Conservation (phyloP, 768 basidiomycete species). For the Strobilomyces dryophilus region DNA sequence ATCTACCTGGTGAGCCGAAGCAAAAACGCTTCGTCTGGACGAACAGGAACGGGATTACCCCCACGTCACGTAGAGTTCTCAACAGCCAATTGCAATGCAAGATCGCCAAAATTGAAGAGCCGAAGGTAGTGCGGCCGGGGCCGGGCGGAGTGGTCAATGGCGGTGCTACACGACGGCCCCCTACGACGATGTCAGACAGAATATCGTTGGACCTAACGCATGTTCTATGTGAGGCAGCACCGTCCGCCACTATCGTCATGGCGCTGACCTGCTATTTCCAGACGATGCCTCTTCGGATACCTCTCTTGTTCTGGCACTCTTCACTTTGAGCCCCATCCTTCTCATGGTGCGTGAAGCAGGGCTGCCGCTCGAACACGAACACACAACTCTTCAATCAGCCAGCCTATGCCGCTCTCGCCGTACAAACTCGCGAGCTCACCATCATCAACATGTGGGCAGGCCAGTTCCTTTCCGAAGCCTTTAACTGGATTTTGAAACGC, state of each 20-base stretch:
- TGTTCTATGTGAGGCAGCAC: slow-evolving; percentile 49
- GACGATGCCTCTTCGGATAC: slow-evolving; percentile 59
- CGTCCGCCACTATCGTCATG: neutral
- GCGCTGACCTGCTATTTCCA: slow-evolving; percentile 21
- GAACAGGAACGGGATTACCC: too few species aligned
- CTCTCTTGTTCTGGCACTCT: slow-evolving; percentile 54
- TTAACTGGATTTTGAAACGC: slow-evolving; percentile 69
- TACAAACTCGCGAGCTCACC: slow-evolving; percentile 75
- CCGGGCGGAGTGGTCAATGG: too few species aligned
- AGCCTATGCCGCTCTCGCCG: slow-evolving; percentile 70
- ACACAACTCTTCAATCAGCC: slow-evolving; percentile 42
- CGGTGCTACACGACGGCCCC: too few species aligned
- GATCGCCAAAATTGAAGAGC: too few species aligned
- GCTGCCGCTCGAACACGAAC: neutral
- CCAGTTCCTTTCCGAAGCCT: slow-evolving; percentile 64
- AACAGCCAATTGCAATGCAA: too few species aligned
- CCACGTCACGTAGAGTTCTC: too few species aligned
- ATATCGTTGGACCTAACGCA: slow-evolving; percentile 63
- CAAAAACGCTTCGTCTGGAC: too few species aligned
- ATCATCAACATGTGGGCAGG: slow-evolving; percentile 83
- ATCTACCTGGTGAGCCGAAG: too few species aligned
- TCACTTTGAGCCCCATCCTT: slow-evolving; percentile 67
- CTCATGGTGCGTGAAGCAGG: slow-evolving; percentile 52
- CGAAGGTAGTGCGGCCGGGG: too few species aligned
- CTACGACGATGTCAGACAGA: slow-evolving; percentile 13